Percentiles rank a stretch among this genome's conserved stretches.
Conservation (phyloP, 768 basidiomycete species). For the Amanita exitialis region DNA sequence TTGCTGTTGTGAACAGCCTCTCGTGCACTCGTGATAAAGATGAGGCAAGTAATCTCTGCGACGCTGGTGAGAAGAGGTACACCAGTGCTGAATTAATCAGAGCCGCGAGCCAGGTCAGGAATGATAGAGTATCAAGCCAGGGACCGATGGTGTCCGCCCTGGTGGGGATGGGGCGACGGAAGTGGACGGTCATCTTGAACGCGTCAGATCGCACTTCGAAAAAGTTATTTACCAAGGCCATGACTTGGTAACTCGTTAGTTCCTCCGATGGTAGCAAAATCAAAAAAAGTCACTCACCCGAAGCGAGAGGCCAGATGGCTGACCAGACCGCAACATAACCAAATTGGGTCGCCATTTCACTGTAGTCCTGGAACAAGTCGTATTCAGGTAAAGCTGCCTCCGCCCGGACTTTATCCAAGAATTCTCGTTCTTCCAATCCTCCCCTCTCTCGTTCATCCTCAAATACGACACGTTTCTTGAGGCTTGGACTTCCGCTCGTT, state of each 20-base stretch:
- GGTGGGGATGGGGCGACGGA: conserved; percentile 74
- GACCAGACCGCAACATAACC: conserved; percentile 91
- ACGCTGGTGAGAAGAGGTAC: conserved; percentile 67
- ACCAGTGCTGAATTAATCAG: conserved; percentile 86
- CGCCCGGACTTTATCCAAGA: conserved; percentile 66
- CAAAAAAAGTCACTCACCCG: conserved; percentile 33
- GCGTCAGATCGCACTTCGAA: conserved; percentile 91
- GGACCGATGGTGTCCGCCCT: conserved; percentile 89
- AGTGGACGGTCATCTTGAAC: conserved; percentile 86
- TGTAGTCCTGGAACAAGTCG: conserved; percentile 78
- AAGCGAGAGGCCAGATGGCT: conserved; percentile 88
- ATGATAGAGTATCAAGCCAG: conserved; percentile 83
- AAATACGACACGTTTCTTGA: conserved; percentile 64
- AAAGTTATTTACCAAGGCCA: conserved; percentile 88
- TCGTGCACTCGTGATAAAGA: conserved; percentile 12
- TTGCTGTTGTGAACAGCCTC: background rate
- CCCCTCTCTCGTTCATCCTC: conserved; percentile 54
- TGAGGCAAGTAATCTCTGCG: conserved; percentile 8
- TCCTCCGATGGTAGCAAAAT: background rate
- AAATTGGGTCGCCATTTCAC: conserved; percentile 95
- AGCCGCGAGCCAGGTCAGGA: conserved; percentile 85
- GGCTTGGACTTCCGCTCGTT: conserved; percentile 9
- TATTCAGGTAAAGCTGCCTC: conserved; percentile 79
- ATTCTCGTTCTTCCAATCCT: conserved; percentile 61
- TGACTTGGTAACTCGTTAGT: conserved; percentile 26